A percentile compares a stretch with the other conserved stretches of the same genome.
Conservation (phyloP, 306 rosid genomes). For the Corylus heterophylla region DNA sequence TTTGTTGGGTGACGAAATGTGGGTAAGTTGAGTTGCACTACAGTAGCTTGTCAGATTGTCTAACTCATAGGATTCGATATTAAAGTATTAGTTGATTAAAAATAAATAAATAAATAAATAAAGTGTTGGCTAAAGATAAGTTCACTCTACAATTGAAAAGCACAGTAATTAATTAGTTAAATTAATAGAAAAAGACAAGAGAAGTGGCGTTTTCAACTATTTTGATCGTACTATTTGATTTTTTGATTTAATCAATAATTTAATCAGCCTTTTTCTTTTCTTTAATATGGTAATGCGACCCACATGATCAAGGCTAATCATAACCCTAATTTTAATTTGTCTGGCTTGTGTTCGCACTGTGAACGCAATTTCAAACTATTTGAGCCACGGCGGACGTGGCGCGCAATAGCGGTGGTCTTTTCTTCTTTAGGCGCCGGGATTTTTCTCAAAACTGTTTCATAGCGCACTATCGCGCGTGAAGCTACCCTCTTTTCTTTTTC, state of each 20-base stretch:
- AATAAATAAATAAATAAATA: no score
- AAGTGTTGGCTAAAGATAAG: no score
- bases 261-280: not conserved
- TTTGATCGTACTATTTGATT: no score
- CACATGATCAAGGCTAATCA: not conserved
- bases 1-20: slow-evolving; percentile 13
- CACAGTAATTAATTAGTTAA: no score
- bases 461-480: slow-evolving; percentile 41
- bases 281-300: not conserved
- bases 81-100: not conserved
- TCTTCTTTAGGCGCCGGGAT: not conserved
- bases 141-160: no score
- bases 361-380: no score
- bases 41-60: not conserved
- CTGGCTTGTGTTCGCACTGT: not conserved
- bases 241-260: no score
- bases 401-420: not conserved
- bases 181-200: not conserved
- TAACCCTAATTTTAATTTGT: not conserved
- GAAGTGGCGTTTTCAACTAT: not conserved
- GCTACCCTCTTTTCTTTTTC: not conserved
- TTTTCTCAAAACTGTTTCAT: slow-evolving; percentile 17
- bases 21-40: not conserved
- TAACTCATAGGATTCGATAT: not conserved
- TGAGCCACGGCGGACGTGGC: no score